Evolutionary conservation across 768 basidiomycete species (phyloP).

Genomic region (Sporobolomyces pararoseus): DNA sequence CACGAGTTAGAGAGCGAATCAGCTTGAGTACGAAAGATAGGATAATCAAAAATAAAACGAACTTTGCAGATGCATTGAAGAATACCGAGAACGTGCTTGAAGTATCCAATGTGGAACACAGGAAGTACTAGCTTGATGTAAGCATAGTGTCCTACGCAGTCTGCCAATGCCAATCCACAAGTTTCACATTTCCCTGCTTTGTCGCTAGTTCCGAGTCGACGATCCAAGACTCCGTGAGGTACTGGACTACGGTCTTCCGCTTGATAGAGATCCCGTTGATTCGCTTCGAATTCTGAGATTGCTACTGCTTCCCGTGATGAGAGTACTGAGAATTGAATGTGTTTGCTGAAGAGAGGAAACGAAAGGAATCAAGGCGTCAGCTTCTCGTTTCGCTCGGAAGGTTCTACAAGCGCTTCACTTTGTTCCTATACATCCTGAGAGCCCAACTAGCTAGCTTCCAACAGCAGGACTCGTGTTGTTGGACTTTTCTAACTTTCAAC

Average conservation of each 20-base stretch:
- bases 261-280: conserved; percentile 85
- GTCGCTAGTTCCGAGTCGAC: conserved; percentile 87
- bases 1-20: too few relatives aligned
- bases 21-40: not conserved
- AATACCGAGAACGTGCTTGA: conserved; percentile 88
- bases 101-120: conserved; percentile 97
- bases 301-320: conserved; percentile 93
- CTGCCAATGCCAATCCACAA: conserved; percentile 82
- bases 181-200: conserved; percentile 91
- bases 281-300: conserved; percentile 93
- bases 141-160: conserved; percentile 97
- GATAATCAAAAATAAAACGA: conserved; percentile 40
- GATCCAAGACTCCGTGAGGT: conserved; percentile 86
- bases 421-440: too few relatives aligned
- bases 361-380: not conserved
- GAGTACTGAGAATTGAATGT: conserved; percentile 90
- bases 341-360: conserved; percentile 57
- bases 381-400: not conserved
- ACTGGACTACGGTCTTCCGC: conserved; percentile 75
- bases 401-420: too few relatives aligned
- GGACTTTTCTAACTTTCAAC: not conserved
- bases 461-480: too few relatives aligned
- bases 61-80: conserved; percentile 98
- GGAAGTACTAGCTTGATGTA: conserved; percentile 96
- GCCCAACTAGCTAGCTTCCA: too few relatives aligned